A percentile compares a stretch with the other conserved stretches of the same genome.
phyloP scores from a whole-genome alignment of 2,329 filamentous ascomycete genomes.

The Trichophaea hybrida region DNA sequence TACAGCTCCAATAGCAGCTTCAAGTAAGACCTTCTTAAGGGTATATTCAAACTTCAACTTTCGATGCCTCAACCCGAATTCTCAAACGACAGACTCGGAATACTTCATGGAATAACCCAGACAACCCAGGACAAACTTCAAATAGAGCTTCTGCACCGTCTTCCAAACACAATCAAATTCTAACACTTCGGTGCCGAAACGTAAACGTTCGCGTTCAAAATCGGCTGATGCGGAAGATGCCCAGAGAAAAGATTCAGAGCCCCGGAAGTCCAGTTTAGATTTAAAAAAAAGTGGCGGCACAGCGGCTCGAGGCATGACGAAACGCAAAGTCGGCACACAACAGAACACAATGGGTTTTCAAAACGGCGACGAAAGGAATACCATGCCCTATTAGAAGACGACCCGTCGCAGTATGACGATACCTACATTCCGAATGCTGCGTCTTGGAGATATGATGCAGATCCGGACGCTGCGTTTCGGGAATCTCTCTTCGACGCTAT shows the following conservation, averaged over 20 bases:
- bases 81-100: conserved; percentile 20
- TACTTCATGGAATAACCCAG: conserved; percentile 21
- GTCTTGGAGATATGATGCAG: conserved; percentile 30
- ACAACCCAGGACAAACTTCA: background rate
- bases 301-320: conserved; percentile 23
- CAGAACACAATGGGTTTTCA: background rate
- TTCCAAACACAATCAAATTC: conserved; percentile 1
- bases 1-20: no score
- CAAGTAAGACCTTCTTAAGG: no score
- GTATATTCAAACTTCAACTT: background rate
- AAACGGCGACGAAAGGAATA: conserved; percentile 14
- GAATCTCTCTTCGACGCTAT: conserved; percentile 94
- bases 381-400: conserved; percentile 20
- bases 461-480: conserved; percentile 65
- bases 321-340: background rate
- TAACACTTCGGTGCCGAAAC: background rate
- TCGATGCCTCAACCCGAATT: conserved; percentile 1
- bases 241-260: background rate
- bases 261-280: conserved; percentile 29
- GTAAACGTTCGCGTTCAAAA: background rate
- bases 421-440: conserved; percentile 31
- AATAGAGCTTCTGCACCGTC: conserved; percentile 7
- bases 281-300: conserved; percentile 30
- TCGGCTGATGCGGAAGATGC: background rate
- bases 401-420: conserved; percentile 32